A percentile compares a stretch with the other conserved stretches of the same genome.
phyloP scores from a whole-genome alignment of 441 rosid species.

The Dalechampia spathulata region DNA sequence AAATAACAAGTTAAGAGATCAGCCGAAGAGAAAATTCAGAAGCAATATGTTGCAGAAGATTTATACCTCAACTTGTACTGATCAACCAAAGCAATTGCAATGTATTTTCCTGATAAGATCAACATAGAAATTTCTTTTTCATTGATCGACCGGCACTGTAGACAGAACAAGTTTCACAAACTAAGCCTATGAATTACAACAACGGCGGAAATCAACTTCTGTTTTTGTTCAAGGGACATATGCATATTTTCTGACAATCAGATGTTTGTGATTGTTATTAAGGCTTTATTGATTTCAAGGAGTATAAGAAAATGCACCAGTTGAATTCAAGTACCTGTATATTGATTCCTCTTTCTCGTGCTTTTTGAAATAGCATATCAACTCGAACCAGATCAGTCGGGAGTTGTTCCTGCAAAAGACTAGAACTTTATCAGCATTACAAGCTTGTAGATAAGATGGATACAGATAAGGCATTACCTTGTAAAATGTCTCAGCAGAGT shows the following conservation, averaged over 20 bases:
- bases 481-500: conserved; percentile 76
- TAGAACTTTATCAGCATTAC: conserved; percentile 1
- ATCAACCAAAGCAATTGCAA: conserved; percentile 87
- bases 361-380: conserved; percentile 65
- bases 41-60: no score
- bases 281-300: no score
- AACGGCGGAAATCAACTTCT: no score
- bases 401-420: conserved; percentile 68
- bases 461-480: conserved; percentile 57
- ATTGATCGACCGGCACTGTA: conserved; percentile 85
- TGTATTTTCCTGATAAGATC: conserved; percentile 70
- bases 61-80: conserved; percentile 73
- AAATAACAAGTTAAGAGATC: no score
- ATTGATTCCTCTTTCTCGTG: conserved; percentile 58
- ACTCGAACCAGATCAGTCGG: conserved; percentile 76
- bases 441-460: no score
- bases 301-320: conserved; percentile 4
- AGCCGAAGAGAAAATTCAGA: no score
- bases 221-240: no score
- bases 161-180: conserved; percentile 29
- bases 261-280: no score
- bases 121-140: conserved; percentile 56
- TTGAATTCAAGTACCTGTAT: conserved; percentile 53
- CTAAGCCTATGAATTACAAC: conserved; percentile 5
- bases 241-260: no score